Percentiles rank a stretch among this genome's conserved stretches.
Conservation (phyloP, 2,329 filamentous ascomycete genomes). For the Knoxdaviesia capensis region DNA sequence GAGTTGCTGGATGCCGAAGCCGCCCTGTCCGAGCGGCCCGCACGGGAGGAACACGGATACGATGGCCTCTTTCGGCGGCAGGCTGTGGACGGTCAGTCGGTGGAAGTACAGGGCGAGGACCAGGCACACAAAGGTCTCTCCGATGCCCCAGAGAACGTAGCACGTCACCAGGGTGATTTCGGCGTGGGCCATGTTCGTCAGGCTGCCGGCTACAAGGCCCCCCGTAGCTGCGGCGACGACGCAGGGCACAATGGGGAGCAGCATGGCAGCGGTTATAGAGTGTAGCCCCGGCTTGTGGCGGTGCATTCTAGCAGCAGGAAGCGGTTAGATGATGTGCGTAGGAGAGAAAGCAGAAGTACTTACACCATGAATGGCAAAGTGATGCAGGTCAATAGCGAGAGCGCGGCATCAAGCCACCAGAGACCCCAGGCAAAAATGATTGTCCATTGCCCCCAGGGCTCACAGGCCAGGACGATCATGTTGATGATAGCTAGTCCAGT, state of each 20-base stretch:
- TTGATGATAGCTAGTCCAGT: slow-evolving; percentile 35
- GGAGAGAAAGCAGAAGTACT: background rate
- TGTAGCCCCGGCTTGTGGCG: slow-evolving; percentile 24
- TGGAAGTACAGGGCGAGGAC: slow-evolving; percentile 51
- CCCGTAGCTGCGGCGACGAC: slow-evolving; percentile 46
- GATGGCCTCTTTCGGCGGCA: slow-evolving; percentile 46
- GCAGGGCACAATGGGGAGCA: slow-evolving; percentile 45
- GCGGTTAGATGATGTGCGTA: background rate
- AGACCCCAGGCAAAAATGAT: slow-evolving; percentile 32
- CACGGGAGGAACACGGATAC: slow-evolving; percentile 48
- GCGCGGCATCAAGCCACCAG: slow-evolving; percentile 34
- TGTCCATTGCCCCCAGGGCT: slow-evolving; percentile 41
- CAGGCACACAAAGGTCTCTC: slow-evolving; percentile 34
- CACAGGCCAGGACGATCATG: slow-evolving; percentile 39
- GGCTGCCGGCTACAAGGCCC: slow-evolving; percentile 38
- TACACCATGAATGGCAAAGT: slow-evolving; percentile 34
- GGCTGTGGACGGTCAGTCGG: slow-evolving; percentile 42
- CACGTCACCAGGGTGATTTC: slow-evolving; percentile 41
- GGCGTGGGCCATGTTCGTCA: slow-evolving; percentile 32
- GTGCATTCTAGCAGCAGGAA: slow-evolving; percentile 11
- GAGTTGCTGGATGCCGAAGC: slow-evolving; percentile 33
- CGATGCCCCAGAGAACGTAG: slow-evolving; percentile 50
- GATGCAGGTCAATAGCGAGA: slow-evolving; percentile 32
- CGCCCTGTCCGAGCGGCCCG: slow-evolving; percentile 46
- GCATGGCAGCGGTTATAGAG: slow-evolving; percentile 42